Evolutionary conservation across 768 basidiomycete genomes (phyloP), one percentile per base, ranked within the genome.

Genomic region (Amanita pseudoporphyria): DNA sequence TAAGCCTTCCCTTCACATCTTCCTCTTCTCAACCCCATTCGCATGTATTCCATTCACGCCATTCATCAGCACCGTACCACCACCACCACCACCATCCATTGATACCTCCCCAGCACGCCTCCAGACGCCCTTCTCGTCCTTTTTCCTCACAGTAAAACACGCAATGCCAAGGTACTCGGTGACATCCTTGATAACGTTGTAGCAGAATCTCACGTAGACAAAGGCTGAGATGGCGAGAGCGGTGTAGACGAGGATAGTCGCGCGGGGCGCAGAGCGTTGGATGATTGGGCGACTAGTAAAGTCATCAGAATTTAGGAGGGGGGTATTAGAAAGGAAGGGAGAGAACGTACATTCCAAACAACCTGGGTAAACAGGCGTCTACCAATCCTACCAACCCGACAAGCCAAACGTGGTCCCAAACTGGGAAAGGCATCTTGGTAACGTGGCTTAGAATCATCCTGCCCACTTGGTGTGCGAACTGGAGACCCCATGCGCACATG

Each of bases 401-500:
- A 6, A 90, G 63, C 83, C 93, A 94, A 63, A 94, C 78, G 59
- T 76, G 78, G 61, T 94, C 87, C 79, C 86, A 93, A 60, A 76
- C 71, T 0, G 96, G 96, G 71, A 97, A 95, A 4, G 79, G 69
- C 38, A 76, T 71, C 54, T 79, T 81, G 45, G 94, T 93, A 24
- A 96, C 81, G 64, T 98, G 96, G 1, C 93, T 88, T 40, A 96
- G 69, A 58, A 97, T 98, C 74, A 98, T 87, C 56, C 84, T 71
- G 9, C 91, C 90, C 32, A 96, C 94, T 62, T 93, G 84, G 55
- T 89, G 87, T 24, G 87, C 84, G 56, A 90, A 89, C 64, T 88
- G 86, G 46, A 88, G 64, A n/a, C 93, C 95, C 93, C 94, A 98
- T 16, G 87, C 83, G 58, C 82, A 84, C 14, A 94, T 65, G 71